These are phyloP conservation scores for Scheffersomyces ergatensis DNA, from an alignment of 805 yeast genomes.

Conservation along the genomic window DNA sequence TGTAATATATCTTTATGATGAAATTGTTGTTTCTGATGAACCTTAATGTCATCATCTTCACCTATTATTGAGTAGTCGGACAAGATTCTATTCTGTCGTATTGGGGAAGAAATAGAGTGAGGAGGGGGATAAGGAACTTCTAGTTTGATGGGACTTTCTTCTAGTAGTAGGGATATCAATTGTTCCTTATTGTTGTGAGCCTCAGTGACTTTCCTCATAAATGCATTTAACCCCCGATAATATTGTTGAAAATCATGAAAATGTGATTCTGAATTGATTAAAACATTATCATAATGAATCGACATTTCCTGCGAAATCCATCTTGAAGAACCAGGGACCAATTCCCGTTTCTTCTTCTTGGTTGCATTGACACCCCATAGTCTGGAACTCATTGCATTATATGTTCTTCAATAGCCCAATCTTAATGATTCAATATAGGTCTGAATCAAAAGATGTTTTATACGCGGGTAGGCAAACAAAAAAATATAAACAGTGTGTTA, in stretches of 20 bases:
- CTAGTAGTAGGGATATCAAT: not conserved
- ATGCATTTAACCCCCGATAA: not conserved
- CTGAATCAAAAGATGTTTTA: too few species aligned
- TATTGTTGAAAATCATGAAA: not conserved
- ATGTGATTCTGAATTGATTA: constrained; percentile 22
- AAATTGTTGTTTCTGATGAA: not conserved
- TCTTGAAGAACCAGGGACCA: constrained; percentile 51
- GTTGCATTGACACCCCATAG: constrained; percentile 36
- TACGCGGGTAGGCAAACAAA: too few species aligned
- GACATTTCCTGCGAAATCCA: constrained; percentile 48
- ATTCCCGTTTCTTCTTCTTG: constrained; percentile 18
- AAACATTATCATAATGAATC: constrained; percentile 29
- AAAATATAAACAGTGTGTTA: too few species aligned
- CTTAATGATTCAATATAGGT: too few species aligned
- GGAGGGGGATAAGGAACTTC: not conserved
- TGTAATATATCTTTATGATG: not conserved
- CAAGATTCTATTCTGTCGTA: not conserved
- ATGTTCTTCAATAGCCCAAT: too few species aligned
- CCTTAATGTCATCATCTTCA: not conserved
- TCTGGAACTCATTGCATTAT: constrained; percentile 1
- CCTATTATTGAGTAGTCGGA: not conserved
- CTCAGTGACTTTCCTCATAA: not conserved
- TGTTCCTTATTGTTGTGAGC: not conserved
- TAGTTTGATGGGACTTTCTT: not conserved
- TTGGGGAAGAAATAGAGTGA: not conserved